Evolutionary conservation across 2,329 filamentous ascomycete genomes (phyloP).

Genomic region (Sarocladium oryzae): DNA sequence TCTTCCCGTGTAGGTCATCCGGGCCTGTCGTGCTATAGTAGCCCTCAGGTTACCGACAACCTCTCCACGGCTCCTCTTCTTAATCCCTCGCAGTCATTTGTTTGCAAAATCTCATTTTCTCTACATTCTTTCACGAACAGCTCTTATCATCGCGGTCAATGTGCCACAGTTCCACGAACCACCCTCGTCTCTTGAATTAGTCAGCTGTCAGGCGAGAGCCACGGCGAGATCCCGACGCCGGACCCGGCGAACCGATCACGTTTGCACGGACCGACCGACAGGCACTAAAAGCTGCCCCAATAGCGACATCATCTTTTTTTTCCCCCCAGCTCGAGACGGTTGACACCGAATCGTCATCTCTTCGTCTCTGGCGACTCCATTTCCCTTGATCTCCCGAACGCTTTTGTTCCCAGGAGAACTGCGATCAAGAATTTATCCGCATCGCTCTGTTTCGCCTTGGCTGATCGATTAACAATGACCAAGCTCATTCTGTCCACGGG

Average conservation of each 20-base stretch:
- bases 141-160: too few species aligned
- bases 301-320: neutral
- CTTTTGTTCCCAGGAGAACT: neutral
- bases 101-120: too few species aligned
- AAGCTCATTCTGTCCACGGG: constrained; percentile 81
- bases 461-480: constrained; percentile 50
- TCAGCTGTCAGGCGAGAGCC: neutral
- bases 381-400: neutral
- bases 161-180: too few species aligned
- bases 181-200: constrained; percentile 3
- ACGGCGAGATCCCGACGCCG: constrained; percentile 1
- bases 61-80: too few species aligned
- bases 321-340: neutral
- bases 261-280: neutral
- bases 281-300: neutral
- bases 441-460: too few species aligned
- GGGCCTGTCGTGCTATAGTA: too few species aligned
- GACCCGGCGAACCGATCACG: constrained; percentile 9
- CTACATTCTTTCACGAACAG: too few species aligned
- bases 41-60: too few species aligned
- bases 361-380: neutral
- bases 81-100: too few species aligned
- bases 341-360: neutral
- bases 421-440: too few species aligned
- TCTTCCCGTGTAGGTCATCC: too few species aligned